These are phyloP conservation scores for Luzula sylvatica DNA, from an alignment of 176 grass and related monocot species.

Conservation along the genomic window DNA sequence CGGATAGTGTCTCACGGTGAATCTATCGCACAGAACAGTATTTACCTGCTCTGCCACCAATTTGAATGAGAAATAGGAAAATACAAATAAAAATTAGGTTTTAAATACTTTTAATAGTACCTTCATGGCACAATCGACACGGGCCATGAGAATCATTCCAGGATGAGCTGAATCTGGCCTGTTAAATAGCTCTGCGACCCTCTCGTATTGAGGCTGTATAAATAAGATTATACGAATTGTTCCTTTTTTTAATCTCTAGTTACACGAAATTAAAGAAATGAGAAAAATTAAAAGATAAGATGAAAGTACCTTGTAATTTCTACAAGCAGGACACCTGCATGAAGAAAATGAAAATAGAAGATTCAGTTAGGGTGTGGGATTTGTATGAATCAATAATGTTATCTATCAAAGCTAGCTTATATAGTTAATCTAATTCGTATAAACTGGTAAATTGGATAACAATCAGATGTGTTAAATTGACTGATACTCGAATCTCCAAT, in stretches of 20 bases:
- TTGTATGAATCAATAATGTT: no score
- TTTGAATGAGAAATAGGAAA: no score
- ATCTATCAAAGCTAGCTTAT: no score
- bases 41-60: slow-evolving; percentile 72
- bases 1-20: slow-evolving; percentile 79
- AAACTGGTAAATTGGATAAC: no score
- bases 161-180: slow-evolving; percentile 76
- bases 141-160: slow-evolving; percentile 68
- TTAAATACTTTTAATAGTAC: slow-evolving; percentile 33
- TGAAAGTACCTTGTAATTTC: slow-evolving; percentile 87
- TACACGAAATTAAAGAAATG: slow-evolving; percentile 2
- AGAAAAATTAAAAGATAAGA: neutral
- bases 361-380: neutral
- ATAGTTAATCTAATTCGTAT: no score
- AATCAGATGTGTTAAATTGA: neutral
- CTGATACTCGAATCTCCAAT: neutral
- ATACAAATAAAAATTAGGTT: no score
- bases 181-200: slow-evolving; percentile 91
- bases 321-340: slow-evolving; percentile 92
- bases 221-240: slow-evolving; percentile 1
- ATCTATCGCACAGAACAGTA: slow-evolving; percentile 63
- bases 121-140: slow-evolving; percentile 94
- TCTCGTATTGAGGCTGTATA: slow-evolving; percentile 87
- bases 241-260: neutral
- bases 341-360: slow-evolving; percentile 1